These are phyloP conservation scores for Daldinia childiae DNA, from an alignment of 495 filamentous ascomycete genomes.

Conservation along the genomic window DNA sequence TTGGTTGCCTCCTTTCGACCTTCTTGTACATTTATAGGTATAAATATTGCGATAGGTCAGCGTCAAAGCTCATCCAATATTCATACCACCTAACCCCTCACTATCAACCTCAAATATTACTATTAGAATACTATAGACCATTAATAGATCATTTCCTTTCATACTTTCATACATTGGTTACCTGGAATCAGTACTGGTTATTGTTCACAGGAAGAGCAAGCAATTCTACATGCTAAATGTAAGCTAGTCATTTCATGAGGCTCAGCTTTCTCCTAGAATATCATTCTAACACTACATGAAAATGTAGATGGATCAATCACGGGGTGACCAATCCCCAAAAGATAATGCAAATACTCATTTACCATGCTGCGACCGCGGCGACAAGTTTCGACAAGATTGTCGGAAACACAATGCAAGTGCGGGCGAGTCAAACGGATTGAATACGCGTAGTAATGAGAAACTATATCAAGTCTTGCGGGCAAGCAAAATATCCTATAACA, in stretches of 20 bases:
- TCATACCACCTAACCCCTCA: background rate
- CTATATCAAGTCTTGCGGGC: slow-evolving; percentile 4
- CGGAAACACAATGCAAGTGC: background rate
- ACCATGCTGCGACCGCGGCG: background rate
- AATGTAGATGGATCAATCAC: background rate
- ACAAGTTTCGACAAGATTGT: background rate
- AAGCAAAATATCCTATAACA: background rate
- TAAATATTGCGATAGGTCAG: background rate
- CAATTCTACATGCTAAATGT: background rate
- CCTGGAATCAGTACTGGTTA: background rate
- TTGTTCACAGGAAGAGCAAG: background rate
- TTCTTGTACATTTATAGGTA: background rate
- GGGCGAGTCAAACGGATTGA: background rate
- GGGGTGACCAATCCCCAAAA: background rate
- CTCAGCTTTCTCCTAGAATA: background rate
- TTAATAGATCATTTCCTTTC: background rate
- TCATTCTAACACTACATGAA: background rate
- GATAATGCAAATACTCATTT: background rate
- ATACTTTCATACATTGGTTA: background rate
- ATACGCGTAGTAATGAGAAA: background rate
- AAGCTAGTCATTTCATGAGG: background rate
- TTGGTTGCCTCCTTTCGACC: background rate
- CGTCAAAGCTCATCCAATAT: background rate
- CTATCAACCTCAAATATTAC: background rate
- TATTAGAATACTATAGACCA: background rate